phyloP scores from a whole-genome alignment of 176 grass and related monocot genomes.

The Triticum monococcum region DNA sequence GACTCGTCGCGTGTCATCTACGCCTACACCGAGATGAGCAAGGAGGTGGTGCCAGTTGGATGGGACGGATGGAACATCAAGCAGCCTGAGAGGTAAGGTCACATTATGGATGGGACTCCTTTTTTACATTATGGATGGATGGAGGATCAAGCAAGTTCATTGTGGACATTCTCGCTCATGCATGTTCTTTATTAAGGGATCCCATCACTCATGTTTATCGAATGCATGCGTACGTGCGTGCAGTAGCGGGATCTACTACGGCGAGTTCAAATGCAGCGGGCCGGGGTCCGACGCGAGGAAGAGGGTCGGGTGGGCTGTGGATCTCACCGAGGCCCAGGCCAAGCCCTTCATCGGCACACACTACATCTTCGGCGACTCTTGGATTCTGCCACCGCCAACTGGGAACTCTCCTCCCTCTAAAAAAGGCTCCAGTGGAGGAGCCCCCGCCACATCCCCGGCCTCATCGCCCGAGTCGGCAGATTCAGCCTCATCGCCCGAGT shows the following conservation, averaged over 20 bases:
- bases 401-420: not conserved
- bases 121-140: too few relatives aligned
- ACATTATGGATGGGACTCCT: too few relatives aligned
- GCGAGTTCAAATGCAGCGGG: conserved; percentile 49
- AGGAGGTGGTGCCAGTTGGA: conserved; percentile 55
- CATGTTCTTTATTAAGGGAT: not conserved
- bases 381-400: conserved; percentile 33
- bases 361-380: conserved; percentile 39
- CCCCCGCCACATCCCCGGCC: not conserved
- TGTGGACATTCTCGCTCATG: too few relatives aligned
- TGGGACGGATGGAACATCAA: conserved; percentile 56
- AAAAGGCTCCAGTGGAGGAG: not conserved
- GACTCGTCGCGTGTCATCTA: conserved; percentile 57
- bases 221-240: not conserved
- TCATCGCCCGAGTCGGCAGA: not conserved
- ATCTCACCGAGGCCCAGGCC: conserved; percentile 36
- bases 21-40: conserved; percentile 48
- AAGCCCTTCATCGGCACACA: conserved; percentile 42
- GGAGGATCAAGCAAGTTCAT: too few relatives aligned
- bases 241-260: conserved; percentile 50
- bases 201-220: not conserved
- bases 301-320: conserved; percentile 36
- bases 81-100: conserved; percentile 35
- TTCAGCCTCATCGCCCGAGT: not conserved
- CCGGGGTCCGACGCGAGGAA: conserved; percentile 18